Conservation (phyloP, 2,329 filamentous ascomycete species). For the Domatiomyces globalis region DNA sequence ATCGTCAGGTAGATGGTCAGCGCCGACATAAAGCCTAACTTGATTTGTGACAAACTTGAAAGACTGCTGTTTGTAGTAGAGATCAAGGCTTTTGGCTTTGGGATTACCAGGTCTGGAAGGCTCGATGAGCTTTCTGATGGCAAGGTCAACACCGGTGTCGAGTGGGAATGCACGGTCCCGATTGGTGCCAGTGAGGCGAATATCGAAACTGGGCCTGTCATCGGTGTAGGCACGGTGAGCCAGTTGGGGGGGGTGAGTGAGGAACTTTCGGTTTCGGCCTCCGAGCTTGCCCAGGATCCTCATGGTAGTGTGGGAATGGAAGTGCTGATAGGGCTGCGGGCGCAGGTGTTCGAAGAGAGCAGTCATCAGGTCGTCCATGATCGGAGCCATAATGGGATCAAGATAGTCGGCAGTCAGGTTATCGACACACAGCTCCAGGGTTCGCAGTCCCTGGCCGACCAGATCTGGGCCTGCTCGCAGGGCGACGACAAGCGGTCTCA, state of each 20-base stretch:
- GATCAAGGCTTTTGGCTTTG: slow-evolving; percentile 52
- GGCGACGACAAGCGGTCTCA: slow-evolving; percentile 94
- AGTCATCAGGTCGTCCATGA: slow-evolving; percentile 97
- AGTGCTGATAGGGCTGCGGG: slow-evolving; percentile 89
- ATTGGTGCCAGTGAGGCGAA: slow-evolving; percentile 78
- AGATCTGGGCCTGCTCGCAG: slow-evolving; percentile 82
- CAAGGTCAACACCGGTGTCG: slow-evolving; percentile 72
- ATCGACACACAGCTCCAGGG: slow-evolving; percentile 90
- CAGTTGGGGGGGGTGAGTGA: slow-evolving; percentile 76
- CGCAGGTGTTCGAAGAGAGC: slow-evolving; percentile 90
- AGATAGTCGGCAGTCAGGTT: slow-evolving; percentile 96
- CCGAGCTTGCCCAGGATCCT: slow-evolving; percentile 92
- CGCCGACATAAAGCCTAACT: slow-evolving; percentile 77
- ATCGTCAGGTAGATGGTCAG: slow-evolving; percentile 78
- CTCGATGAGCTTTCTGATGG: slow-evolving; percentile 78
- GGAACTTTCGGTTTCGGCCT: slow-evolving; percentile 86
- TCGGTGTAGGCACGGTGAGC: slow-evolving; percentile 75
- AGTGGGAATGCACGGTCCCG: slow-evolving; percentile 78
- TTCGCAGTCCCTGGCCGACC: slow-evolving; percentile 84
- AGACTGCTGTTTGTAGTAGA: slow-evolving; percentile 85
- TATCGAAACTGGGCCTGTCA: slow-evolving; percentile 72
- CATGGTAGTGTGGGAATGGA: slow-evolving; percentile 96
- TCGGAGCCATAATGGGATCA: slow-evolving; percentile 96
- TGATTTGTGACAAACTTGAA: slow-evolving; percentile 77
- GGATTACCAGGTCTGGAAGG: slow-evolving; percentile 46